A percentile compares a stretch with the other conserved stretches of the same genome.
Conservation (phyloP, 352 stramenopile genomes). For the Phytophthora tubulina region DNA sequence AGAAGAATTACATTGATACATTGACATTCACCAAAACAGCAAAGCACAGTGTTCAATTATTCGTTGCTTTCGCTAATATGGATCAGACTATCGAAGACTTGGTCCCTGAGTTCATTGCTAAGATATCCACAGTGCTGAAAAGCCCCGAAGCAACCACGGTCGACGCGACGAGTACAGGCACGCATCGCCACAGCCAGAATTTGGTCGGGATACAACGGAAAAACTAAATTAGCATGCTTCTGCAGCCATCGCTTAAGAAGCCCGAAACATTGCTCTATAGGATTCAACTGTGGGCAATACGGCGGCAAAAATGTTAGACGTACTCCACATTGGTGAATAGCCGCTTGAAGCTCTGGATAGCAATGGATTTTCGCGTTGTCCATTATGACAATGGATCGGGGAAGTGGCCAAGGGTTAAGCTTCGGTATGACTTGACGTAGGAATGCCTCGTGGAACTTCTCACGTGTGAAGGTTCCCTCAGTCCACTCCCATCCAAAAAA, state of each 20-base stretch:
- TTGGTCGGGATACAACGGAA: conserved; percentile 2
- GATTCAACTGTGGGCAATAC: conserved; percentile 12
- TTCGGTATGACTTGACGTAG: not conserved
- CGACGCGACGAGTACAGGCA: not conserved
- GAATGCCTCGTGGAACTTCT: conserved; percentile 1
- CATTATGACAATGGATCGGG: conserved; percentile 10
- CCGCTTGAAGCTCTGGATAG: conserved; percentile 8
- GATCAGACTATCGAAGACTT: too few species aligned
- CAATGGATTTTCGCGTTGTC: conserved; percentile 21
- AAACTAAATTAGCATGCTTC: conserved; percentile 8
- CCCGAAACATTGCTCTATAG: conserved; percentile 17
- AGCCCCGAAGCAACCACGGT: too few species aligned
- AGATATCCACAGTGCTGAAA: too few species aligned
- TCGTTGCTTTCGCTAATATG: too few species aligned
- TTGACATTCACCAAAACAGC: too few species aligned
- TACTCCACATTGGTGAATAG: conserved; percentile 12
- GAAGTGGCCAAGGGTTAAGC: conserved; percentile 9
- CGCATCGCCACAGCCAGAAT: conserved; percentile 10
- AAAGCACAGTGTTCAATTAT: too few species aligned
- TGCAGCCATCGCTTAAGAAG: conserved; percentile 11
- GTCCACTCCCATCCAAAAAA: conserved; percentile 7
- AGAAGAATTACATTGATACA: too few species aligned
- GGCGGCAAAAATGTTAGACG: conserved; percentile 5
- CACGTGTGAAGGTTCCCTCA: conserved; percentile 1
- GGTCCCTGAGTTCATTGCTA: too few species aligned